Percentiles rank a stretch among this genome's conserved stretches.
Conservation (phyloP, 1,284 basidiomycete species). For the Cutaneotrichosporon sp. region DNA sequence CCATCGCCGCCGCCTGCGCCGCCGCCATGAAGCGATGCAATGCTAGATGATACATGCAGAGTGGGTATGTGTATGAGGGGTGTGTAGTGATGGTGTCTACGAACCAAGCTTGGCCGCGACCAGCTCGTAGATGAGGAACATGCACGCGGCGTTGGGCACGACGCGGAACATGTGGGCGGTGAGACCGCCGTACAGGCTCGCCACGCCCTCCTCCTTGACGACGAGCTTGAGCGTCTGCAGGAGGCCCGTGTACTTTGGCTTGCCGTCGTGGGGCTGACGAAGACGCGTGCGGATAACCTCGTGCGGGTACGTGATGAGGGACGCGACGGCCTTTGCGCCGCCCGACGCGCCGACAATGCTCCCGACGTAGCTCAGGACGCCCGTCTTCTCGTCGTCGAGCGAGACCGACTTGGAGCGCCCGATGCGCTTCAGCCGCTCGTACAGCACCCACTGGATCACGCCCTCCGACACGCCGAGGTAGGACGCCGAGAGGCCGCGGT, state of each 20-base stretch:
- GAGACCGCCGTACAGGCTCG: constrained; percentile 85
- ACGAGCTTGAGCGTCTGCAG: constrained; percentile 82
- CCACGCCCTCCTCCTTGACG: constrained; percentile 76
- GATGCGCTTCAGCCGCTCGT: constrained; percentile 63
- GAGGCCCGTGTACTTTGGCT: constrained; percentile 78
- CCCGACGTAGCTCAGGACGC: constrained; percentile 58
- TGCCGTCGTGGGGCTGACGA: constrained; percentile 72
- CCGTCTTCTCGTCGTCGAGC: constrained; percentile 44
- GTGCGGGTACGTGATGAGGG: constrained; percentile 93
- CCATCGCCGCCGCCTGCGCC: background rate
- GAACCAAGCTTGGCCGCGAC: constrained; percentile 45
- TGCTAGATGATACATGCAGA: constrained; percentile 23
- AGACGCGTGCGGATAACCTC: constrained; percentile 93
- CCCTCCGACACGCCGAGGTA: constrained; percentile 96
- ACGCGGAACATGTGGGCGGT: constrained; percentile 95
- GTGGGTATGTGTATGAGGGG: constrained; percentile 15
- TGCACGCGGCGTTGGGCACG: constrained; percentile 94
- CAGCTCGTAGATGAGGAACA: constrained; percentile 64
- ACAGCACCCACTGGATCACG: constrained; percentile 97
- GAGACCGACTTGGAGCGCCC: constrained; percentile 26
- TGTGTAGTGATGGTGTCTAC: constrained; percentile 10
- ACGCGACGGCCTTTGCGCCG: constrained; percentile 89
- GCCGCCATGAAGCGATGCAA: background rate
- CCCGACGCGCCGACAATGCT: constrained; percentile 90
- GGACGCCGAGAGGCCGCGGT: constrained; percentile 91